phyloP scores from a whole-genome alignment of 805 yeast genomes.

The Suhomyces kilbournensis region DNA sequence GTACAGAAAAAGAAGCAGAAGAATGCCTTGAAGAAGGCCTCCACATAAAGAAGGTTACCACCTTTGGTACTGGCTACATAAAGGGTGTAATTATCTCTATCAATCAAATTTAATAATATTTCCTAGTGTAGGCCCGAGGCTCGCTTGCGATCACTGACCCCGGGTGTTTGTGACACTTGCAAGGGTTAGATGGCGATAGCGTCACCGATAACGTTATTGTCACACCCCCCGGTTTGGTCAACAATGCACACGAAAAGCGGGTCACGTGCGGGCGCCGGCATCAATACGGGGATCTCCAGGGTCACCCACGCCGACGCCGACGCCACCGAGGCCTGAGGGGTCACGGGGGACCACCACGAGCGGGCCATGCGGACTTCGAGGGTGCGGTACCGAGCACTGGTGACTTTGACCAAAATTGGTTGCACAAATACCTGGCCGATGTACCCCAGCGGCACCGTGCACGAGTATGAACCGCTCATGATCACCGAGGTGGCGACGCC shows the following conservation, averaged over 20 bases:
- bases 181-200: not conserved
- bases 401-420: slow-evolving; percentile 13
- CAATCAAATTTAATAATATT: not conserved
- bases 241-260: not conserved
- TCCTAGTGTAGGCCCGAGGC: not conserved
- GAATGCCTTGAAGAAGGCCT: slow-evolving; percentile 1
- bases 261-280: not conserved
- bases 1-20: slow-evolving; percentile 18
- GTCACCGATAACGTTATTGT: not conserved
- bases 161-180: not conserved
- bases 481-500: slow-evolving; percentile 2
- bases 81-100: not conserved
- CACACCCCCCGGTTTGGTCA: slow-evolving; percentile 5
- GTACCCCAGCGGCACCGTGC: slow-evolving; percentile 15
- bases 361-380: slow-evolving; percentile 5
- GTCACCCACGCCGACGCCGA: not conserved
- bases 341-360: not conserved
- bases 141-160: not conserved
- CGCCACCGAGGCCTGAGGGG: not conserved
- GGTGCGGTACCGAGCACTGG: slow-evolving; percentile 10
- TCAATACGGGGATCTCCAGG: not conserved
- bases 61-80: not conserved
- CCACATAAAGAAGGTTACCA: not conserved
- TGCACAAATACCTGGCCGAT: slow-evolving; percentile 21
- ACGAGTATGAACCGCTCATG: slow-evolving; percentile 12